These are phyloP conservation scores for Aspergillus quadricinctus DNA, from an alignment of 2,329 filamentous ascomycete genomes.

Conservation along the genomic window DNA sequence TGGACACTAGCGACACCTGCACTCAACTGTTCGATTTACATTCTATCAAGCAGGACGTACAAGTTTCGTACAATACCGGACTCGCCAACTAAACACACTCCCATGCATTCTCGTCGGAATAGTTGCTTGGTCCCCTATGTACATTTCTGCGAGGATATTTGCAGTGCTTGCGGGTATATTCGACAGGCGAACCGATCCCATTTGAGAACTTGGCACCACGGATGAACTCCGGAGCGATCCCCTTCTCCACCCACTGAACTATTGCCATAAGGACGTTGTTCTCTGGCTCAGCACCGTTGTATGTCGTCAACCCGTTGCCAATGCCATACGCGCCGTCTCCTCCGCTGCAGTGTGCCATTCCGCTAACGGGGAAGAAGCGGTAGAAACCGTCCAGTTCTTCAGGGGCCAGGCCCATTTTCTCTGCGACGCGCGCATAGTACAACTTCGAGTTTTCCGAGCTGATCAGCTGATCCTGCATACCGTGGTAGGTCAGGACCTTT, in stretches of 20 bases:
- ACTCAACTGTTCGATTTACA: no score
- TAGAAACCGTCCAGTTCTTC: constrained; percentile 38
- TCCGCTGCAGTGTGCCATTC: constrained; percentile 48
- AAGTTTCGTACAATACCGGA: no score
- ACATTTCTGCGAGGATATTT: constrained; percentile 33
- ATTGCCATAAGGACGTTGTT: constrained; percentile 49
- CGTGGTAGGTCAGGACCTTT: constrained; percentile 42
- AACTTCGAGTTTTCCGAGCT: constrained; percentile 49
- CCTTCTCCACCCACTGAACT: constrained; percentile 48
- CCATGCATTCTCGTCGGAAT: constrained; percentile 33
- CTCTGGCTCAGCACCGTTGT: constrained; percentile 25
- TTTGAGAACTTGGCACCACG: constrained; percentile 45
- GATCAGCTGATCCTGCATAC: constrained; percentile 48
- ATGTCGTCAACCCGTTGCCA: constrained; percentile 25
- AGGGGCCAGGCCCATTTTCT: constrained; percentile 32
- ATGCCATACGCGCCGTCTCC: constrained; percentile 44
- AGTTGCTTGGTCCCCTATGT: constrained; percentile 28
- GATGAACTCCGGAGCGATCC: constrained; percentile 35
- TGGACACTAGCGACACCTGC: no score
- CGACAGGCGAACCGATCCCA: constrained; percentile 34
- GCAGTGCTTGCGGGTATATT: constrained; percentile 47
- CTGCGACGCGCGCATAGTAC: constrained; percentile 46
- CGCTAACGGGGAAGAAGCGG: constrained; percentile 51
- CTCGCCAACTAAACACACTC: constrained; percentile 21
- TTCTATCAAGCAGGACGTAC: no score